Conservation (phyloP, 2,329 filamentous ascomycete species). For the Monilinia polystroma region DNA sequence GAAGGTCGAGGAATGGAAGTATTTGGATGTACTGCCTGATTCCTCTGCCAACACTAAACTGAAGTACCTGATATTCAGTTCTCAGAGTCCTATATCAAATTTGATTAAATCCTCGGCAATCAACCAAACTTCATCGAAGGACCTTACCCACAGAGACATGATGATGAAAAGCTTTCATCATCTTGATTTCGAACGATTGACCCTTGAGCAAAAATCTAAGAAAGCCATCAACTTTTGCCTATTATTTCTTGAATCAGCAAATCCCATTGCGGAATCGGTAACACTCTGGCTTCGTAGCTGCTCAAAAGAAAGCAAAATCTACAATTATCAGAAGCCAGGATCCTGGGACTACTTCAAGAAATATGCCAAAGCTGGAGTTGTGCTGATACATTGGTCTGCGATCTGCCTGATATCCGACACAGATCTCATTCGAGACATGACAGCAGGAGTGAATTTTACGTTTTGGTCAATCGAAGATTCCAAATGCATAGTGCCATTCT, state of each 20-base stretch:
- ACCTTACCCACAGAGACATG: constrained; percentile 6
- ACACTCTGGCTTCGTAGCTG: constrained; percentile 47
- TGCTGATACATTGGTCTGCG: constrained; percentile 38
- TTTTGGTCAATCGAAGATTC: constrained; percentile 38
- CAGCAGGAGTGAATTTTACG: constrained; percentile 16
- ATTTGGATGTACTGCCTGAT: constrained; percentile 28
- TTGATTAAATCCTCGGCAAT: not conserved
- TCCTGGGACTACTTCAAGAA: constrained; percentile 50
- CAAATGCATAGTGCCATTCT: constrained; percentile 34
- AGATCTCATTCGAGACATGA: constrained; percentile 26
- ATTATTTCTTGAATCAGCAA: constrained; percentile 47
- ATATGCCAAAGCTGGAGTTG: constrained; percentile 26
- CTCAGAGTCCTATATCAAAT: not conserved
- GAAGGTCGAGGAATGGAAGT: constrained; percentile 36
- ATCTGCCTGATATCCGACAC: constrained; percentile 28
- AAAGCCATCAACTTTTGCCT: constrained; percentile 47
- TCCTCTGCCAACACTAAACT: constrained; percentile 25
- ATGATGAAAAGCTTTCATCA: constrained; percentile 27
- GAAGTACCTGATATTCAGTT: constrained; percentile 34
- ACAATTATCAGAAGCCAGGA: constrained; percentile 45
- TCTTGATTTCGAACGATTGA: constrained; percentile 30
- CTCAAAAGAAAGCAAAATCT: constrained; percentile 46
- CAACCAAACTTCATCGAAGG: constrained; percentile 1
- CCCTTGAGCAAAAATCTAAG: constrained; percentile 21
- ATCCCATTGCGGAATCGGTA: constrained; percentile 43